Evolutionary conservation across 495 filamentous ascomycete genomes (phyloP).

Genomic region (Penicillium pulvis): DNA sequence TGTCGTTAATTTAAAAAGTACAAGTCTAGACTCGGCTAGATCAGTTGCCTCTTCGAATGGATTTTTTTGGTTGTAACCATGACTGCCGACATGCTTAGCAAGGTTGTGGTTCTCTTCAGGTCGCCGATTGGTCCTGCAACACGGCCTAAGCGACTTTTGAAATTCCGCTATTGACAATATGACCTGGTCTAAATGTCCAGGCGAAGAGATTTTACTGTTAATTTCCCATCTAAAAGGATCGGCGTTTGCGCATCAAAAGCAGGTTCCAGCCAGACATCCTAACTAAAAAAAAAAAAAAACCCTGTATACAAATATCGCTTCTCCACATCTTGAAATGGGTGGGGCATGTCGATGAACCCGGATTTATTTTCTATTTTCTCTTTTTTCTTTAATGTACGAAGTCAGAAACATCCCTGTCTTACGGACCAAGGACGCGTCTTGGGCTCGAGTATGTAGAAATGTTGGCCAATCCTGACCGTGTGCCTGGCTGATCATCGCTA

Average conservation of each 20-base stretch:
- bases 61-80: too few species aligned
- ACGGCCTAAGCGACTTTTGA: neutral
- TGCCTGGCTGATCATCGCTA: neutral
- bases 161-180: neutral
- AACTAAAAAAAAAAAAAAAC: too few species aligned
- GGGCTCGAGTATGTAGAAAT: neutral
- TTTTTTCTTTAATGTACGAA: too few species aligned
- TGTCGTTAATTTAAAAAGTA: neutral
- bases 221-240: neutral
- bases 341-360: too few species aligned
- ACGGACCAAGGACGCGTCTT: too few species aligned
- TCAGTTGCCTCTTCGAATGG: too few species aligned
- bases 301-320: too few species aligned
- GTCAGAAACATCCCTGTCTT: too few species aligned
- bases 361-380: too few species aligned
- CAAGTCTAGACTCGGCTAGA: neutral
- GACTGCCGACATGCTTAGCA: neutral
- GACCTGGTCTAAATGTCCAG: neutral
- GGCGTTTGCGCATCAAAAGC: neutral
- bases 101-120: neutral
- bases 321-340: too few species aligned
- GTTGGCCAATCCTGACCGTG: neutral
- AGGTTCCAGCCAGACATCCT: neutral
- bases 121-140: neutral
- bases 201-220: neutral